A percentile compares a stretch with the other conserved stretches of the same genome.
Evolutionary conservation across 495 filamentous ascomycete species (phyloP).

Genomic region (Penicillium riverlandense): DNA sequence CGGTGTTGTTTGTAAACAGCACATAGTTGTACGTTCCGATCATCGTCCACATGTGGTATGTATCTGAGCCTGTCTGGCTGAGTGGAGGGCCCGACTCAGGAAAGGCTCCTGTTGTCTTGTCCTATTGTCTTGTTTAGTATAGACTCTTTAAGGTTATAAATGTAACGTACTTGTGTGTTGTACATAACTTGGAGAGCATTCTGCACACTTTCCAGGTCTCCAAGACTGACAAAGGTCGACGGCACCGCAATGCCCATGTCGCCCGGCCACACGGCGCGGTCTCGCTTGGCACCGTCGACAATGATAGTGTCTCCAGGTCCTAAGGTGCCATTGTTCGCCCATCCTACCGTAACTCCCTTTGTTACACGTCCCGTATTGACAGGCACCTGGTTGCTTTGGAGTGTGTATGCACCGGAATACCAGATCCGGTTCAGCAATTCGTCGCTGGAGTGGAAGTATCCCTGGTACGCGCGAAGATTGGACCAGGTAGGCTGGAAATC

Average conservation of each 20-base stretch:
- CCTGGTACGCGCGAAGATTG: slow-evolving; percentile 53
- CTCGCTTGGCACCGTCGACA: slow-evolving; percentile 53
- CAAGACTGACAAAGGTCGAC: slow-evolving; percentile 49
- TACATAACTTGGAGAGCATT: slow-evolving; percentile 58
- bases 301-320: slow-evolving; percentile 45
- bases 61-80: slow-evolving; percentile 48
- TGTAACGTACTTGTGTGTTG: slow-evolving; percentile 38
- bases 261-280: slow-evolving; percentile 53
- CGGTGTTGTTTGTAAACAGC: slow-evolving; percentile 48
- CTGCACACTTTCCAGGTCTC: slow-evolving; percentile 53
- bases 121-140: slow-evolving; percentile 2
- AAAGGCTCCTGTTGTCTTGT: slow-evolving; percentile 33
- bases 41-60: slow-evolving; percentile 59
- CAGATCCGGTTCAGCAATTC: slow-evolving; percentile 55
- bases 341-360: slow-evolving; percentile 40
- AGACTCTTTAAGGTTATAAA: background rate
- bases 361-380: slow-evolving; percentile 46
- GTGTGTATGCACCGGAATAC: slow-evolving; percentile 59
- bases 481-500: slow-evolving; percentile 60
- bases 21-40: slow-evolving; percentile 58
- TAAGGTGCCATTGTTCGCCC: slow-evolving; percentile 50
- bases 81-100: slow-evolving; percentile 56
- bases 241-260: slow-evolving; percentile 57
- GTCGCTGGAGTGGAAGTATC: slow-evolving; percentile 56
- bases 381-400: slow-evolving; percentile 52